Evolutionary conservation across 768 basidiomycete genomes (phyloP).

Genomic region (Termitomyces sp.): DNA sequence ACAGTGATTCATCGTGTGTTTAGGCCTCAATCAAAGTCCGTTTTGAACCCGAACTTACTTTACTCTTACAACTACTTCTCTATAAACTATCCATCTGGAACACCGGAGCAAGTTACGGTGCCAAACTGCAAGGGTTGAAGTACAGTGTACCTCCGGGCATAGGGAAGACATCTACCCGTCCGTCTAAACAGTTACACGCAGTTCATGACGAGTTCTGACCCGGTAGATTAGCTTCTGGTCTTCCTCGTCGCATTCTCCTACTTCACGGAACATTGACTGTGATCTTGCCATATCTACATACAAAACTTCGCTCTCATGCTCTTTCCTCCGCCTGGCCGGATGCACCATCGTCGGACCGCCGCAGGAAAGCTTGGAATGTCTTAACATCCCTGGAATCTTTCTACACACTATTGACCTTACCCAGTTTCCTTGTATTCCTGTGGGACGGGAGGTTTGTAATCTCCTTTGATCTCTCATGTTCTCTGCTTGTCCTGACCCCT

Average conservation of each 20-base stretch:
- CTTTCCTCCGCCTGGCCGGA: slow-evolving; percentile 90
- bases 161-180: slow-evolving; percentile 25
- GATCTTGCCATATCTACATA: slow-evolving; percentile 72
- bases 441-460: slow-evolving; percentile 69
- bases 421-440: slow-evolving; percentile 81
- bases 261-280: slow-evolving; percentile 71
- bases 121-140: slow-evolving; percentile 71
- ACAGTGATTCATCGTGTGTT: slow-evolving; percentile 9
- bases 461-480: background rate
- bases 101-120: slow-evolving; percentile 75
- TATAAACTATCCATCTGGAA: slow-evolving; percentile 86
- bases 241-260: slow-evolving; percentile 56
- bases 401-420: slow-evolving; percentile 54
- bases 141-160: slow-evolving; percentile 36
- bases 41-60: slow-evolving; percentile 68
- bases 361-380: slow-evolving; percentile 67
- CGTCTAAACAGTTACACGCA: slow-evolving; percentile 19
- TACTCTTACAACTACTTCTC: slow-evolving; percentile 65
- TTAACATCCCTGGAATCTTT: slow-evolving; percentile 64
- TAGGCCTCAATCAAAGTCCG: slow-evolving; percentile 55
- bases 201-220: slow-evolving; percentile 7
- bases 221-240: slow-evolving; percentile 46
- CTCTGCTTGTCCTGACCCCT: background rate
- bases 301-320: slow-evolving; percentile 66
- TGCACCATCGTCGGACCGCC: slow-evolving; percentile 70